phyloP scores from a whole-genome alignment of 441 rosid genomes.

The Gossypium gossypioides region DNA sequence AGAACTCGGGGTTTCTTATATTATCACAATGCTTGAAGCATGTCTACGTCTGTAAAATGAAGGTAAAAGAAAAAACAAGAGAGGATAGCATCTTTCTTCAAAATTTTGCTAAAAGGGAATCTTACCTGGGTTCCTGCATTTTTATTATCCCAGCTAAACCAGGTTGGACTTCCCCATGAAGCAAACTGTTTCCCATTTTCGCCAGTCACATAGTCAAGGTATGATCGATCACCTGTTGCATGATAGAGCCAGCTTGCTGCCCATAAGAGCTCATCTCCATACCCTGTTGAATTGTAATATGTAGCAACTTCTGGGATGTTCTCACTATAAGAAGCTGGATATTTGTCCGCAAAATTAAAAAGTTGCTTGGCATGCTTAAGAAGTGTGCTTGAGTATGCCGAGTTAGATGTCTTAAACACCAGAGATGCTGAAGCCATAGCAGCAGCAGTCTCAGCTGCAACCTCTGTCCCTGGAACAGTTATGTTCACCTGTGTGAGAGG shows the following conservation, averaged over 20 bases:
- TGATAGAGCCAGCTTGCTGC: slow-evolving; percentile 91
- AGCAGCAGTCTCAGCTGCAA: slow-evolving; percentile 94
- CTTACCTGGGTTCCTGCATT: slow-evolving; percentile 87
- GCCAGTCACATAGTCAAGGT: slow-evolving; percentile 56
- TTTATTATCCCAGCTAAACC: slow-evolving; percentile 97
- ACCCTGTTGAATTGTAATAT: slow-evolving; percentile 78
- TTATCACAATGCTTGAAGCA: background rate
- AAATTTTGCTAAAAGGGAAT: slow-evolving; percentile 2
- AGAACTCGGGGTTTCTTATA: background rate
- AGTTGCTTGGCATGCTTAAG: slow-evolving; percentile 64
- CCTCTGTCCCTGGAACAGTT: slow-evolving; percentile 72
- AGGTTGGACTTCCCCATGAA: slow-evolving; percentile 67
- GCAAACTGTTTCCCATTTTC: slow-evolving; percentile 55
- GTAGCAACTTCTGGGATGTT: slow-evolving; percentile 55
- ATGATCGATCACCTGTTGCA: slow-evolving; percentile 63
- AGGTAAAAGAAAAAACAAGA: background rate
- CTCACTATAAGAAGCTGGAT: slow-evolving; percentile 53
- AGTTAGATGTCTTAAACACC: slow-evolving; percentile 57
- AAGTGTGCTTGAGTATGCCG: slow-evolving; percentile 59
- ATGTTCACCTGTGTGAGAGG: slow-evolving; percentile 56
- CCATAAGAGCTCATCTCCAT: slow-evolving; percentile 81
- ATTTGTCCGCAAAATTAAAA: slow-evolving; percentile 62
- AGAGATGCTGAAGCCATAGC: slow-evolving; percentile 89
- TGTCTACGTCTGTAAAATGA: background rate
- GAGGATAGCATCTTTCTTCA: background rate